Evolutionary conservation across 129 eudicot genomes (phyloP).

Genomic region (Chrysanthemum seticuspe): DNA sequence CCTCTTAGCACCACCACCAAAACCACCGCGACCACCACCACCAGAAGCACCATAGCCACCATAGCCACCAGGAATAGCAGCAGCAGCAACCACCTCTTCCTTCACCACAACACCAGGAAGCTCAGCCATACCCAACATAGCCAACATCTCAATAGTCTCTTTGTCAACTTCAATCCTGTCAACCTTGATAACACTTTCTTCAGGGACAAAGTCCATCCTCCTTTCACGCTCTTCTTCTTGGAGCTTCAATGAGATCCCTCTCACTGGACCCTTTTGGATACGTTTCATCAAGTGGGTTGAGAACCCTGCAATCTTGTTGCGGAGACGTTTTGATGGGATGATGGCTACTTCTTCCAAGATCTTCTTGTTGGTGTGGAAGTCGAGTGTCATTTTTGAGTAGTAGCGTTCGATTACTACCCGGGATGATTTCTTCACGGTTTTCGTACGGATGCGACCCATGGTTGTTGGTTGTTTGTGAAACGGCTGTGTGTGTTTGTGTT

Average conservation of each 20-base stretch:
- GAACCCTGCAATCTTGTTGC: too few relatives aligned
- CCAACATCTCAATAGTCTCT: slow-evolving; percentile 58
- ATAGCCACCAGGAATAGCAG: slow-evolving; percentile 16
- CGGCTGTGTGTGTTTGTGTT: too few relatives aligned
- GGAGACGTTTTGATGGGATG: too few relatives aligned
- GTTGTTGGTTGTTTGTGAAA: too few relatives aligned
- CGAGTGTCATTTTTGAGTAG: slow-evolving; percentile 69
- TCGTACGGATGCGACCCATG: too few relatives aligned
- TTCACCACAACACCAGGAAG: slow-evolving; percentile 50
- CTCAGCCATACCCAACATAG: slow-evolving; percentile 53
- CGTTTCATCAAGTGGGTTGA: too few relatives aligned
- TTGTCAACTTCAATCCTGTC: slow-evolving; percentile 54
- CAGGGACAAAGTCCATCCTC: slow-evolving; percentile 76
- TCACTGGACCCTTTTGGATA: too few relatives aligned
- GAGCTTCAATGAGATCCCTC: too few relatives aligned
- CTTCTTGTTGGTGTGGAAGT: too few relatives aligned
- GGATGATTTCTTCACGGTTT: slow-evolving; percentile 62
- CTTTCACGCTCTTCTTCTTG: too few relatives aligned
- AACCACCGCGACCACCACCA: slow-evolving; percentile 44
- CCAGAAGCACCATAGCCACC: background rate
- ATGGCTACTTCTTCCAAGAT: too few relatives aligned
- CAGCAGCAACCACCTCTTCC: slow-evolving; percentile 27
- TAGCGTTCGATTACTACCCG: slow-evolving; percentile 59
- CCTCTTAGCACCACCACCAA: slow-evolving; percentile 40
- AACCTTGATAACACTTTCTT: slow-evolving; percentile 52